These are phyloP conservation scores for Aureobasidium namibiae DNA, from an alignment of 2,329 filamentous ascomycete genomes.

Conservation along the genomic window DNA sequence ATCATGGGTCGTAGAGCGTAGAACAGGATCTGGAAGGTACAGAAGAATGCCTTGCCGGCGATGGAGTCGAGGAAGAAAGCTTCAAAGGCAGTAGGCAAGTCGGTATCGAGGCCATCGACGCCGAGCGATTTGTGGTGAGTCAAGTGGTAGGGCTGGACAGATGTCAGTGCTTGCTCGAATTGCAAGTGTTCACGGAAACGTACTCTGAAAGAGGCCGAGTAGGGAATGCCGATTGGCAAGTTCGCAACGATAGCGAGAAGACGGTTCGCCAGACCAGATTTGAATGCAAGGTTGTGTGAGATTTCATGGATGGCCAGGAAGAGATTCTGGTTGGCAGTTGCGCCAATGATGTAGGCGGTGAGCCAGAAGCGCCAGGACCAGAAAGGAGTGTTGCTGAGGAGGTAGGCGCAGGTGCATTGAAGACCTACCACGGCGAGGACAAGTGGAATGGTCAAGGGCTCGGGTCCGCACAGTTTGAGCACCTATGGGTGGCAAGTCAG, in stretches of 20 bases:
- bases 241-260: constrained; percentile 89
- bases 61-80: constrained; percentile 90
- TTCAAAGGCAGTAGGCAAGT: constrained; percentile 86
- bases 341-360: constrained; percentile 83
- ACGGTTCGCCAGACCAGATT: constrained; percentile 68
- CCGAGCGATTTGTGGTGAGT: constrained; percentile 98
- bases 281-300: constrained; percentile 93
- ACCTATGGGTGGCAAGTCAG: constrained; percentile 49
- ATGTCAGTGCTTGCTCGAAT: background rate
- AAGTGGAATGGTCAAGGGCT: constrained; percentile 91
- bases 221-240: constrained; percentile 88
- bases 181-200: constrained; percentile 23
- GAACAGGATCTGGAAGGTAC: constrained; percentile 98
- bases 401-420: constrained; percentile 69
- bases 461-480: constrained; percentile 91
- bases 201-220: constrained; percentile 90
- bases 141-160: constrained; percentile 74
- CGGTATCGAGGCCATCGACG: constrained; percentile 90
- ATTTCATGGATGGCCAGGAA: constrained; percentile 99
- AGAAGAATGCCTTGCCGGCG: constrained; percentile 95
- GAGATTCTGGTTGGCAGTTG: constrained; percentile 95
- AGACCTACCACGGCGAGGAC: constrained; percentile 75
- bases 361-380: constrained; percentile 78
- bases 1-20: constrained; percentile 95
- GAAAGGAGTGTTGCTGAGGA: constrained; percentile 68